Evolutionary conservation across 2,329 filamentous ascomycete genomes (phyloP).

Genomic region (Aureobasidium pullulans): DNA sequence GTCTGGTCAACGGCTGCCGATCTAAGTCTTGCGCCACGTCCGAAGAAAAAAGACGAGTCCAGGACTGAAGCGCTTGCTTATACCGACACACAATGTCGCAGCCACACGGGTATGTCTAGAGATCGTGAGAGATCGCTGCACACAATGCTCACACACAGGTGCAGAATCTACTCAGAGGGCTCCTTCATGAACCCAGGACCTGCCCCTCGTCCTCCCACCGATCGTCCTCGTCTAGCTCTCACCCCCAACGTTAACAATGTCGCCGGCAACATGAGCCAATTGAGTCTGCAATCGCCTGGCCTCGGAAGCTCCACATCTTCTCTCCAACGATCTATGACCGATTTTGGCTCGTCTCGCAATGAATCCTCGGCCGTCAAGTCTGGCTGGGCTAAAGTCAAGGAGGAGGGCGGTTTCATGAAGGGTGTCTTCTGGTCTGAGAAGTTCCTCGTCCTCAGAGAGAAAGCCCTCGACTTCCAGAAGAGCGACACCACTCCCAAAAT

Average conservation of each 20-base stretch:
- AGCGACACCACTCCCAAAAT: slow-evolving; percentile 73
- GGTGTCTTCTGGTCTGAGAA: slow-evolving; percentile 82
- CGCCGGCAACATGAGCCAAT: slow-evolving; percentile 68
- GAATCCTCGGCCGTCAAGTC: slow-evolving; percentile 44
- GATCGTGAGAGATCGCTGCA: neutral
- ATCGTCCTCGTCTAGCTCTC: slow-evolving; percentile 66
- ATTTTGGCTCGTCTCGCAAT: slow-evolving; percentile 30
- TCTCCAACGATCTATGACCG: slow-evolving; percentile 34
- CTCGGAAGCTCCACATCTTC: slow-evolving; percentile 30
- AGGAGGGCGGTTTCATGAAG: slow-evolving; percentile 77
- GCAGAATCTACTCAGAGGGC: slow-evolving; percentile 53
- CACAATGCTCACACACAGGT: neutral
- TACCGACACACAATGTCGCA: slow-evolving; percentile 7
- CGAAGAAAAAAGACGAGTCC: neutral
- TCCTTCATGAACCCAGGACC: slow-evolving; percentile 96
- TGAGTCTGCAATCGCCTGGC: slow-evolving; percentile 61
- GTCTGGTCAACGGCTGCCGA: slow-evolving; percentile 1
- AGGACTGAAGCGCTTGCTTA: neutral
- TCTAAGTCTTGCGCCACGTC: neutral
- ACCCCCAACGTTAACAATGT: slow-evolving; percentile 66
- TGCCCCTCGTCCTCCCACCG: slow-evolving; percentile 79
- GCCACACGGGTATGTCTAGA: slow-evolving; percentile 8
- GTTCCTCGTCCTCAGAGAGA: slow-evolving; percentile 85
- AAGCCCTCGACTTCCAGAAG: slow-evolving; percentile 91
- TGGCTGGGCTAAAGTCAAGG: slow-evolving; percentile 79